These are phyloP conservation scores for Ogataea dorogensis DNA, from an alignment of 805 yeast genomes.

Conservation along the genomic window DNA sequence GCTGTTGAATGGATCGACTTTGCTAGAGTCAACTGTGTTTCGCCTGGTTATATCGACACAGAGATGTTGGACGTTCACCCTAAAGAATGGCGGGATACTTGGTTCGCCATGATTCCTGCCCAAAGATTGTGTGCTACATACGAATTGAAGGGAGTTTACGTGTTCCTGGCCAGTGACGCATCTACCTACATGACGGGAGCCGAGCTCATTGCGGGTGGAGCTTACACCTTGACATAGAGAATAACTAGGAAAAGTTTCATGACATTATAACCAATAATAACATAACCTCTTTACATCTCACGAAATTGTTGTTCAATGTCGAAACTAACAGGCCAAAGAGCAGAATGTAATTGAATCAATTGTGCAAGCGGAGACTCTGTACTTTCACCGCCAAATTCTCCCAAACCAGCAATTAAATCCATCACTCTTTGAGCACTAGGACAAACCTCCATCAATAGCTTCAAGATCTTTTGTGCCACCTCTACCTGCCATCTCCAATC, in stretches of 20 bases:
- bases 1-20: conserved; percentile 46
- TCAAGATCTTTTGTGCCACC: conserved; percentile 9
- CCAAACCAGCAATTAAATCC: conserved; percentile 12
- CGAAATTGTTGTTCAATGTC: conserved; percentile 17
- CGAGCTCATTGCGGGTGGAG: conserved; percentile 46
- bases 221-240: conserved; percentile 31
- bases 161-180: conserved; percentile 50
- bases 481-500: conserved; percentile 12
- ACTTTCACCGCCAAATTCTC: too few relatives aligned
- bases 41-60: conserved; percentile 49
- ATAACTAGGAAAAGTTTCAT: neutral
- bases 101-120: conserved; percentile 36
- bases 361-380: conserved; percentile 18
- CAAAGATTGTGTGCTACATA: conserved; percentile 46
- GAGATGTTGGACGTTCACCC: conserved; percentile 36
- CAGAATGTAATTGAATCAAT: conserved; percentile 14
- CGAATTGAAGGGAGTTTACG: conserved; percentile 49
- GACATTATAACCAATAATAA: too few relatives aligned
- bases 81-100: conserved; percentile 22
- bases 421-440: conserved; percentile 15
- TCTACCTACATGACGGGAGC: conserved; percentile 46
- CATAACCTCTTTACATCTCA: neutral
- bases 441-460: conserved; percentile 10
- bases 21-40: conserved; percentile 46
- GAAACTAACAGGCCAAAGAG: conserved; percentile 18